Evolutionary conservation across 2,329 filamentous ascomycete genomes (phyloP).

Genomic region (Pseudogymnoascus sp.): DNA sequence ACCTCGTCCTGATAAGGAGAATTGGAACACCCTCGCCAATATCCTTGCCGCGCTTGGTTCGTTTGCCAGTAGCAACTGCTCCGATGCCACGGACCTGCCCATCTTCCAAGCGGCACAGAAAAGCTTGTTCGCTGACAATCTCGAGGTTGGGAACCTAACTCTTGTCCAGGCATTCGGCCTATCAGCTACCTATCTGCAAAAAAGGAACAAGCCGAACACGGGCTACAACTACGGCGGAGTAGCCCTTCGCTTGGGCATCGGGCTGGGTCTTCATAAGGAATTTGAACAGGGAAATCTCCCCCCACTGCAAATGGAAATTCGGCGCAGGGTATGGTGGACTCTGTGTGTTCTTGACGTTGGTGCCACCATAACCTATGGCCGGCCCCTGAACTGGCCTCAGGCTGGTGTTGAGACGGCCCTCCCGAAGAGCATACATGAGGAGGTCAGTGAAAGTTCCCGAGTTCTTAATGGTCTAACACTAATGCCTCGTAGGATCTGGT

Average conservation of each 20-base stretch:
- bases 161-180: conserved; percentile 40
- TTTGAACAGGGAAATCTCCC: conserved; percentile 16
- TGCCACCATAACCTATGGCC: conserved; percentile 17
- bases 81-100: conserved; percentile 12
- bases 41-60: conserved; percentile 17
- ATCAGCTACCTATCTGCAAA: conserved; percentile 43
- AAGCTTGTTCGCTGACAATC: conserved; percentile 34
- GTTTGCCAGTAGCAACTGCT: conserved; percentile 15
- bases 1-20: conserved; percentile 14
- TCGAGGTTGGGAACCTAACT: conserved; percentile 39
- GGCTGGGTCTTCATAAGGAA: conserved; percentile 38
- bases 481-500: neutral
- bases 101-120: conserved; percentile 15
- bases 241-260: conserved; percentile 78
- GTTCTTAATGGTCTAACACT: neutral
- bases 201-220: conserved; percentile 43
- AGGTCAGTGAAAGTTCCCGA: conserved; percentile 8
- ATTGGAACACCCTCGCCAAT: conserved; percentile 19
- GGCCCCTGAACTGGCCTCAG: conserved; percentile 15
- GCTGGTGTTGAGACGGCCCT: conserved; percentile 16
- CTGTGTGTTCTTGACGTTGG: conserved; percentile 18
- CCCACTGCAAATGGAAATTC: conserved; percentile 17
- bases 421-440: conserved; percentile 16
- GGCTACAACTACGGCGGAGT: conserved; percentile 73
- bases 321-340: conserved; percentile 17